phyloP scores from a whole-genome alignment of 768 basidiomycete genomes.

The Harrya chromipes region DNA sequence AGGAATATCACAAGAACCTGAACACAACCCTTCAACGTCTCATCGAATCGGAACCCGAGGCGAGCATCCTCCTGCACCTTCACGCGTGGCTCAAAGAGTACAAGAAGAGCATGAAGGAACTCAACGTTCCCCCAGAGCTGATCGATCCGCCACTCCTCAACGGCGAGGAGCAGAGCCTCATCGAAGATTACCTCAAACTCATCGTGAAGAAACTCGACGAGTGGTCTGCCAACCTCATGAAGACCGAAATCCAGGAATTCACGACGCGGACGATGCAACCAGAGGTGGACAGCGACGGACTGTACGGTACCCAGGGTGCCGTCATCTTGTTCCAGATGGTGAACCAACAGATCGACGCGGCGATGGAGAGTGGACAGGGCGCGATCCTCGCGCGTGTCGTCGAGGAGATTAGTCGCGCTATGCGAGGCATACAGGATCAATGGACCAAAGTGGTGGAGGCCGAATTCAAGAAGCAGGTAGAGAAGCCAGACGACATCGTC shows the following conservation, averaged over 20 bases:
- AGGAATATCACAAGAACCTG: conserved; percentile 86
- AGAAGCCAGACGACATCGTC: conserved; percentile 84
- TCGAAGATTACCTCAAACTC: conserved; percentile 92
- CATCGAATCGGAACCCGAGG: conserved; percentile 74
- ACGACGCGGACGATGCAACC: conserved; percentile 79
- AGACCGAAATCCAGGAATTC: conserved; percentile 84
- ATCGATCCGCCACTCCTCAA: conserved; percentile 90
- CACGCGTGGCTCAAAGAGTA: conserved; percentile 97
- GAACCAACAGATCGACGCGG: conserved; percentile 93
- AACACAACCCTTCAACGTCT: conserved; percentile 71
- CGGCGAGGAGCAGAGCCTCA: conserved; percentile 88
- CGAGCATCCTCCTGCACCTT: conserved; percentile 80
- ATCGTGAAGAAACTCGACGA: conserved; percentile 96
- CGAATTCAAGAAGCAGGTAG: conserved; percentile 84
- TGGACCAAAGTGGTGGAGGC: conserved; percentile 82
- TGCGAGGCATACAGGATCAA: conserved; percentile 82
- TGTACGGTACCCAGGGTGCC: conserved; percentile 89
- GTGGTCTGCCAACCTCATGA: conserved; percentile 94
- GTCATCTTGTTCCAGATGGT: conserved; percentile 98
- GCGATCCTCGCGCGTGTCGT: conserved; percentile 90
- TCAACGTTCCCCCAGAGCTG: conserved; percentile 76
- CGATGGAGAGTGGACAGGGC: conserved; percentile 94
- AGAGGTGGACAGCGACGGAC: conserved; percentile 83
- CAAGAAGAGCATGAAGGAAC: conserved; percentile 91
- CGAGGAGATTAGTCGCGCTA: conserved; percentile 82